Conservation (phyloP, 148 eudicot species). For the Agrostemma githago region DNA sequence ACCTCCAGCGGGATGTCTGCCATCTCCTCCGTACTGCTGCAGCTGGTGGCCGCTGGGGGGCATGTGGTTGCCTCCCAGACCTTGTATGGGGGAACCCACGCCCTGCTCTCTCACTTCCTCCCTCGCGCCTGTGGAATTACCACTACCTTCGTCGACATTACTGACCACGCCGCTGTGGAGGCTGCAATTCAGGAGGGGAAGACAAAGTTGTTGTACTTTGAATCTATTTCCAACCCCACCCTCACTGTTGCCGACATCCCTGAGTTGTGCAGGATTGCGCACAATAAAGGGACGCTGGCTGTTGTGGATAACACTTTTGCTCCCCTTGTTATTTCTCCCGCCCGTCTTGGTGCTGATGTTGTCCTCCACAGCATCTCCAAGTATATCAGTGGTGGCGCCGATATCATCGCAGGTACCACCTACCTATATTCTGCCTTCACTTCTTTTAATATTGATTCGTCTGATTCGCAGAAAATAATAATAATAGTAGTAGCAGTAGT, state of each 20-base stretch:
- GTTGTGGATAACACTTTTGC: conserved; percentile 93
- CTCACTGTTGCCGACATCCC: conserved; percentile 77
- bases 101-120: conserved; percentile 66
- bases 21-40: conserved; percentile 68
- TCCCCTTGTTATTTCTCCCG: conserved; percentile 88
- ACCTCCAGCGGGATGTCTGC: conserved; percentile 97
- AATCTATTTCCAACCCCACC: conserved; percentile 81
- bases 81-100: conserved; percentile 89
- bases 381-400: conserved; percentile 93
- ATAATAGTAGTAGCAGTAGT: too few species aligned
- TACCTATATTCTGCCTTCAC: too few species aligned
- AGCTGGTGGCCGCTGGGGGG: conserved; percentile 66
- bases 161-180: conserved; percentile 40
- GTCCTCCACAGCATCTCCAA: conserved; percentile 90
- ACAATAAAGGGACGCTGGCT: conserved; percentile 56
- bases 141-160: conserved; percentile 68
- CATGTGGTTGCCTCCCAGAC: conserved; percentile 78
- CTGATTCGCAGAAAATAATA: neutral
- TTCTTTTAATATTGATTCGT: neutral
- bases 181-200: conserved; percentile 48
- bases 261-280: conserved; percentile 57
- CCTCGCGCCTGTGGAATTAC: conserved; percentile 65
- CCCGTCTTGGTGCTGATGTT: conserved; percentile 86
- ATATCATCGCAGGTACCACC: conserved; percentile 70
- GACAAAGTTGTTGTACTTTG: conserved; percentile 79